Conservation (phyloP, 257 asterid species). For the Solanum paucissectum region DNA sequence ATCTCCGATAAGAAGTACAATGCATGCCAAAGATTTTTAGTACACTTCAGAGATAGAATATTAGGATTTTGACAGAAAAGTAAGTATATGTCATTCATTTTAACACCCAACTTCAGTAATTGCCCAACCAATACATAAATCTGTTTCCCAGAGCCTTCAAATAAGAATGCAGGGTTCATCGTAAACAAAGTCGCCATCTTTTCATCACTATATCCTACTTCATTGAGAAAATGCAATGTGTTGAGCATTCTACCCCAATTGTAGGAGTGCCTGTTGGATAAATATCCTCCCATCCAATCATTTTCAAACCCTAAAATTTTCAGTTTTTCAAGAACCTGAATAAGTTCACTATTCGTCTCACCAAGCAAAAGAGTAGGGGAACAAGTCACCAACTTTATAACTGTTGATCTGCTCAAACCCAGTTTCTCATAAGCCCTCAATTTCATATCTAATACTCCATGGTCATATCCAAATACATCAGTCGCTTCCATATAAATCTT, state of each 20-base stretch:
- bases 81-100: slow-evolving; percentile 30
- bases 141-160: slow-evolving; percentile 74
- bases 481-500: slow-evolving; percentile 59
- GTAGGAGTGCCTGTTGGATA: slow-evolving; percentile 35
- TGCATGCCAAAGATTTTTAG: slow-evolving; percentile 59
- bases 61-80: slow-evolving; percentile 40
- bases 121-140: slow-evolving; percentile 50
- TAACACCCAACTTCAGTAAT: slow-evolving; percentile 62
- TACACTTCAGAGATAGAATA: slow-evolving; percentile 41
- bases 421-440: slow-evolving; percentile 51
- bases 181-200: slow-evolving; percentile 34
- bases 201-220: slow-evolving; percentile 46
- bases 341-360: slow-evolving; percentile 29
- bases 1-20: slow-evolving; percentile 50
- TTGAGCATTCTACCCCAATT: slow-evolving; percentile 56
- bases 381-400: slow-evolving; percentile 52
- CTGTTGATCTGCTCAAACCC: slow-evolving; percentile 51
- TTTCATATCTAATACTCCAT: slow-evolving; percentile 37
- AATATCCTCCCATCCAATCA: slow-evolving; percentile 60
- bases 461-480: slow-evolving; percentile 38
- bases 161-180: slow-evolving; percentile 40
- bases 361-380: slow-evolving; percentile 64
- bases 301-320: slow-evolving; percentile 34
- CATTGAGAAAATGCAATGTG: slow-evolving; percentile 46
- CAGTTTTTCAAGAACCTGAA: slow-evolving; percentile 40